Evolutionary conservation across 257 asterid species (phyloP), one percentile per base, ranked within the genome.

Genomic region (Euphrasia confusa): DNA sequence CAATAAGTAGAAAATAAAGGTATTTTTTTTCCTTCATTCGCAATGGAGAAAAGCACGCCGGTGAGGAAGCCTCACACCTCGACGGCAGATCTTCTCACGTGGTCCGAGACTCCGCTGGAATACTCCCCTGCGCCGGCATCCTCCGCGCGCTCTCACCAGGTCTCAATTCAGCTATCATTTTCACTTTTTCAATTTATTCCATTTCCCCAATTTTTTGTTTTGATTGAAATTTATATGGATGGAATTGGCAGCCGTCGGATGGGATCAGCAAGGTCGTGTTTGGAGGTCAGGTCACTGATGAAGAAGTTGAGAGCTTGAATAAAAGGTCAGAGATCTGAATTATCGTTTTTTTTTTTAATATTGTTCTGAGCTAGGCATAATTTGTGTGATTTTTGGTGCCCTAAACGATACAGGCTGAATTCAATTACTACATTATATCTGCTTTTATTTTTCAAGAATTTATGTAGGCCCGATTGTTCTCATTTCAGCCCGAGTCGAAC

Each of bases 101-200:
- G 60, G 60, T 27, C 40, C 18, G 60, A 54, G 15, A 26, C 1
- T 10, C 60, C 60, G 60, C 60, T 39, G 60, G 60, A 54, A 28
- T 24, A 13, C 27, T 54, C 60, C n/a, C 58, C 58, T 10, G 32
- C 58, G n/a, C 9, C 58, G 5, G 33, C 58, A 14, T 24, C 39
- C 39, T 54, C 60, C 60, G 60, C 60, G 17, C 60, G 40, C 37
- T 27, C 39, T 28, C 37, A 27, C 60, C 60, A 54, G 60, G 60
- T 24, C 58, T 14, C 28, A 5, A 37, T 37, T 8, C 42, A 37
- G 2, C 56, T 3, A 5, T 54, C 33, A 6, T 21, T 2, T 24
- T 27, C 60, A 3, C 13, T 26, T 10, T 54, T 10, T 54, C 2
- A 0, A 1, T 24, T 54, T 26, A 37, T 37, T 37, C 2, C 7